These are phyloP conservation scores for Penicillium sp. DNA, from an alignment of 2,329 filamentous ascomycete genomes.

Conservation along the genomic window DNA sequence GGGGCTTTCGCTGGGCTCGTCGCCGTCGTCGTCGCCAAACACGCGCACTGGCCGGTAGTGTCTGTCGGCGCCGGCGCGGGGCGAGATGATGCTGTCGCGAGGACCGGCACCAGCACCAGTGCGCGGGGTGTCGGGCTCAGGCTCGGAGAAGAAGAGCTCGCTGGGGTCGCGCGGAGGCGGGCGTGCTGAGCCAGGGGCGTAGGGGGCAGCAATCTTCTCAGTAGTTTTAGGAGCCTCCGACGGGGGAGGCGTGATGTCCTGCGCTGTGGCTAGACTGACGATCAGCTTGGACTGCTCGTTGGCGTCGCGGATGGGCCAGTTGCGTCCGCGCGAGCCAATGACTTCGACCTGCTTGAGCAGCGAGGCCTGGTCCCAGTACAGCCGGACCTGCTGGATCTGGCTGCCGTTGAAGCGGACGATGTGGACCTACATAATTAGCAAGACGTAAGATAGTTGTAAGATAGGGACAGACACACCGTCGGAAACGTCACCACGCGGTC, in stretches of 20 bases:
- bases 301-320: constrained; percentile 91
- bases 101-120: no score
- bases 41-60: constrained; percentile 13
- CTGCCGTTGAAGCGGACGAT: constrained; percentile 76
- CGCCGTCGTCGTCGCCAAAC: constrained; percentile 17
- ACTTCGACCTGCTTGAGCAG: constrained; percentile 90
- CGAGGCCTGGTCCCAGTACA: constrained; percentile 92
- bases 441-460: neutral
- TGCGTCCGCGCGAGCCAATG: constrained; percentile 82
- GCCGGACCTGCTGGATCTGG: constrained; percentile 81
- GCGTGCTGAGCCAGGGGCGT: constrained; percentile 56
- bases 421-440: constrained; percentile 60
- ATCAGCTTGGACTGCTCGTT: constrained; percentile 79
- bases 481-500: constrained; percentile 76
- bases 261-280: constrained; percentile 42
- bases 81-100: constrained; percentile 15
- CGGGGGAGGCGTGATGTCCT: constrained; percentile 19
- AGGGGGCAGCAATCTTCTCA: neutral
- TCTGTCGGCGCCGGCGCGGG: constrained; percentile 15
- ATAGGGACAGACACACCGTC: constrained; percentile 60
- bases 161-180: constrained; percentile 62
- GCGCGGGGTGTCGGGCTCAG: constrained; percentile 33
- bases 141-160: constrained; percentile 60
- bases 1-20: constrained; percentile 26
- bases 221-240: neutral